Conservation (phyloP, 2,329 filamentous ascomycete species). For the Hymenoscyphus fructigenus region DNA sequence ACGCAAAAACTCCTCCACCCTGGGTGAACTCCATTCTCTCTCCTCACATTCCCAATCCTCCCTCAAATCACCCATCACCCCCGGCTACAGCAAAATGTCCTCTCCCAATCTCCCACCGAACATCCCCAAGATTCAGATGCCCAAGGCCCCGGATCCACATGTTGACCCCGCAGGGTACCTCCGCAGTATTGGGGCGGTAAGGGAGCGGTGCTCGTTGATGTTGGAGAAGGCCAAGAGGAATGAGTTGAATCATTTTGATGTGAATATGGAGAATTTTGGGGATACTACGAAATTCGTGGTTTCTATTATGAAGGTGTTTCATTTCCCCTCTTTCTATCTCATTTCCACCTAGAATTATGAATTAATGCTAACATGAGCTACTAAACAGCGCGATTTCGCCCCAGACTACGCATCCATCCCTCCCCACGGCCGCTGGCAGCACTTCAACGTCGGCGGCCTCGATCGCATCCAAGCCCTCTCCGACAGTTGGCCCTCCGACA, state of each 20-base stretch:
- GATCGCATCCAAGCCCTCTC: constrained; percentile 72
- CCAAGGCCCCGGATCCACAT: constrained; percentile 81
- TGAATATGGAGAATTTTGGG: constrained; percentile 67
- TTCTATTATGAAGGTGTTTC: constrained; percentile 67
- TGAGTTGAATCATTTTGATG: constrained; percentile 67
- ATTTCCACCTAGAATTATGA: too few relatives aligned
- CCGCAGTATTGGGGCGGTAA: constrained; percentile 82
- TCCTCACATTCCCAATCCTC: constrained; percentile 31
- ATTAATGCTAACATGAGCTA: constrained; percentile 9
- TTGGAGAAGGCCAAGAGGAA: constrained; percentile 66
- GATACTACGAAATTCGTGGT: constrained; percentile 69
- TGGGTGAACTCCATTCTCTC: constrained; percentile 28
- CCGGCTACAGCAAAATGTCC: constrained; percentile 32
- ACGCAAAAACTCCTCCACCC: constrained; percentile 28
- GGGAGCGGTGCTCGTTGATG: constrained; percentile 66
- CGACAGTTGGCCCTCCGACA: constrained; percentile 63
- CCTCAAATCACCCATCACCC: constrained; percentile 32
- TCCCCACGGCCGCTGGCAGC: constrained; percentile 81
- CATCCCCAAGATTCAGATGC: constrained; percentile 76
- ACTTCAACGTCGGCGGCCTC: constrained; percentile 77
- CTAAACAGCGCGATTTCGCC: constrained; percentile 63
- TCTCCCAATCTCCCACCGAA: constrained; percentile 33
- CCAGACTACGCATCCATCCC: constrained; percentile 73
- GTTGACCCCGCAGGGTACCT: constrained; percentile 89
- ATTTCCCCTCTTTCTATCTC: not conserved